Conservation (phyloP, 768 basidiomycete genomes). For the Tricholoma flavovirens region DNA sequence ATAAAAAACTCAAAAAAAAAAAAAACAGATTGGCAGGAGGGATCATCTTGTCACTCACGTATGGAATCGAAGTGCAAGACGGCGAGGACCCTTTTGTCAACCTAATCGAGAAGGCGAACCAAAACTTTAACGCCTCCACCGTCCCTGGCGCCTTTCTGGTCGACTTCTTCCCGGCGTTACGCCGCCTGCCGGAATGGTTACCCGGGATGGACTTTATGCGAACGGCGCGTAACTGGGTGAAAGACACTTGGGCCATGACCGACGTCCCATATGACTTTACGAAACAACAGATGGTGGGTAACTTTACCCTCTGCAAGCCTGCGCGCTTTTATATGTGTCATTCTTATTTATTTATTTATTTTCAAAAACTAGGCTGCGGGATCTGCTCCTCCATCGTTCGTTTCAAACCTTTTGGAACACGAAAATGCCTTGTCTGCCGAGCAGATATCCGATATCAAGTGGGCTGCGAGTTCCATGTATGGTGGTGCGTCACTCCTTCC, state of each 20-base stretch:
- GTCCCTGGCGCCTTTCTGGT: constrained; percentile 27
- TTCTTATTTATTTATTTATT: too few species aligned
- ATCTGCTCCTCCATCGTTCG: constrained; percentile 36
- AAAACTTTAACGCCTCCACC: constrained; percentile 17
- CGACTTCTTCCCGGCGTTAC: constrained; percentile 25
- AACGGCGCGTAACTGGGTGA: constrained; percentile 31
- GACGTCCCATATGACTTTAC: constrained; percentile 31
- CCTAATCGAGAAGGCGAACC: constrained; percentile 19
- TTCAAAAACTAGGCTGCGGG: constrained; percentile 30
- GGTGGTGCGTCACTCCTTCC: constrained; percentile 26
- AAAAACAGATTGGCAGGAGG: constrained; percentile 24
- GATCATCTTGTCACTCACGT: constrained; percentile 23
- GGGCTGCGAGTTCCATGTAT: constrained; percentile 36
- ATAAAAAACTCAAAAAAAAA: too few species aligned
- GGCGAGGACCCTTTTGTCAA: constrained; percentile 26
- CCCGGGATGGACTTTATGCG: constrained; percentile 44
- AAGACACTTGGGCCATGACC: constrained; percentile 26
- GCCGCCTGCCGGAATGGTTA: constrained; percentile 40
- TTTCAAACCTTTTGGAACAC: constrained; percentile 35
- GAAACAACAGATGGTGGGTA: constrained; percentile 25
- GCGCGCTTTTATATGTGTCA: not conserved
- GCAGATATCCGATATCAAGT: constrained; percentile 34
- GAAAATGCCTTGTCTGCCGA: constrained; percentile 26
- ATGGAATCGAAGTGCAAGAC: constrained; percentile 25
- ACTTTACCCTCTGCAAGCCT: too few species aligned